Percentiles rank a stretch among this genome's conserved stretches.
Conservation (phyloP, 2,329 filamentous ascomycete species). For the Zymoseptoria pseudotritici region DNA sequence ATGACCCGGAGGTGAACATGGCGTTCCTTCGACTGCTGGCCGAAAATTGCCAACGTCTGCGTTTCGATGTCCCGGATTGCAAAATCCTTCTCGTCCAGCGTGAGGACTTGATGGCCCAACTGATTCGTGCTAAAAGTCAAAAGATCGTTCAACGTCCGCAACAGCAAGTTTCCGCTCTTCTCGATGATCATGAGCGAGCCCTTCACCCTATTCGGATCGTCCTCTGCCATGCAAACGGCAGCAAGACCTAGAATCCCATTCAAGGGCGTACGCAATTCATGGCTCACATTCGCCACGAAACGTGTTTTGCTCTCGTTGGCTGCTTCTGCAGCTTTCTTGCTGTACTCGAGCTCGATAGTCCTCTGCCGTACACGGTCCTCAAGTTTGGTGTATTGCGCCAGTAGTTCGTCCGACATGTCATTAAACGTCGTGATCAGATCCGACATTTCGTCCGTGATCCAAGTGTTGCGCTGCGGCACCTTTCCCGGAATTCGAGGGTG, state of each 20-base stretch:
- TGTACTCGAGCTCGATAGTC: conserved; percentile 77
- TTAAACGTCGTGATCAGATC: conserved; percentile 83
- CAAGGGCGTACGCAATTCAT: conserved; percentile 84
- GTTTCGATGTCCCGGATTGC: conserved; percentile 73
- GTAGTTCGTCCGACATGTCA: conserved; percentile 84
- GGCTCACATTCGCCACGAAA: conserved; percentile 89
- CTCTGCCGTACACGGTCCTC: conserved; percentile 79
- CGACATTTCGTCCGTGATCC: conserved; percentile 75
- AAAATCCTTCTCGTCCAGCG: conserved; percentile 78
- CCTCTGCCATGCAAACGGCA: conserved; percentile 85
- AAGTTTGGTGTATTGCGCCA: conserved; percentile 75
- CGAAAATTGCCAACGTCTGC: conserved; percentile 79
- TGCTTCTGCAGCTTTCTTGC: conserved; percentile 87
- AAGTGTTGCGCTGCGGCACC: conserved; percentile 66
- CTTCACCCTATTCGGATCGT: conserved; percentile 69
- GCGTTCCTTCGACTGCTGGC: conserved; percentile 78
- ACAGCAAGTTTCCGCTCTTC: conserved; percentile 74
- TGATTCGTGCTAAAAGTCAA: conserved; percentile 93
- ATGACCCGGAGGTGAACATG: conserved; percentile 65
- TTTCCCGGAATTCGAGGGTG: conserved; percentile 75
- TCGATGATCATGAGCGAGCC: conserved; percentile 82
- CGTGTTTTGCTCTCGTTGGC: conserved; percentile 95
- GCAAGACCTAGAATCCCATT: conserved; percentile 96
- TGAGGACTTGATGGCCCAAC: conserved; percentile 69
- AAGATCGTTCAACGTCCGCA: conserved; percentile 82